These are phyloP conservation scores for Salicornia ramosissima DNA, from an alignment of 148 eudicot genomes.

Conservation along the genomic window DNA sequence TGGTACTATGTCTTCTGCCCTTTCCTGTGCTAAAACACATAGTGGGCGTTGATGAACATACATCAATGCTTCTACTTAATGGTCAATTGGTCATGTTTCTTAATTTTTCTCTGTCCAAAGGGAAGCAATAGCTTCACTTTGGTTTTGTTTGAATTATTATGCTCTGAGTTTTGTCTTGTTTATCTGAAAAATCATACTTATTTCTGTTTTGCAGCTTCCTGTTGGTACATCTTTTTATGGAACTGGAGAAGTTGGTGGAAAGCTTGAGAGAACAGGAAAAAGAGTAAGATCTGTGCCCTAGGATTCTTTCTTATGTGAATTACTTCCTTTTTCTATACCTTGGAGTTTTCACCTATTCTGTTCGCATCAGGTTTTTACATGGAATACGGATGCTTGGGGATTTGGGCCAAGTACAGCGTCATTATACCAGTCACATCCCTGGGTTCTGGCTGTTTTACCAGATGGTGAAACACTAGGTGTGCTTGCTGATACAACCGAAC, in stretches of 20 bases:
- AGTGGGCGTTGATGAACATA: background rate
- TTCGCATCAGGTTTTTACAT: conserved; percentile 62
- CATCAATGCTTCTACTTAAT: background rate
- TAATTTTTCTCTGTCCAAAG: background rate
- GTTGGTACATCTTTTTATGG: conserved; percentile 86
- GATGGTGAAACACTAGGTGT: conserved; percentile 82
- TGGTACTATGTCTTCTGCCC: background rate
- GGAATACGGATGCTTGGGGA: conserved; percentile 97
- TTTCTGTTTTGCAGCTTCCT: conserved; percentile 68
- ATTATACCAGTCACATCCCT: conserved; percentile 94
- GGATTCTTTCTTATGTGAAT: background rate
- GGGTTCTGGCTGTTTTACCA: conserved; percentile 89
- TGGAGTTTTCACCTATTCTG: conserved; percentile 11
- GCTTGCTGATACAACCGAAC: conserved; percentile 90
- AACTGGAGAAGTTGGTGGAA: conserved; percentile 98
- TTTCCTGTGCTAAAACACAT: background rate
- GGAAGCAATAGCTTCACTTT: conserved; percentile 1
- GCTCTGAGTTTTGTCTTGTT: conserved; percentile 6
- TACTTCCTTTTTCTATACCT: conserved; percentile 12
- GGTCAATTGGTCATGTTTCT: background rate
- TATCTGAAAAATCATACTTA: no score
- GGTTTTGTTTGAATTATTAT: background rate
- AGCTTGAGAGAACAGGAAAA: conserved; percentile 91
- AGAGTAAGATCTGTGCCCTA: conserved; percentile 43
- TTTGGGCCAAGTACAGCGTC: conserved; percentile 88